Base-by-base conservation (phyloP, 1,284 basidiomycete genomes). In the Rhodotorula sp. region DNA sequence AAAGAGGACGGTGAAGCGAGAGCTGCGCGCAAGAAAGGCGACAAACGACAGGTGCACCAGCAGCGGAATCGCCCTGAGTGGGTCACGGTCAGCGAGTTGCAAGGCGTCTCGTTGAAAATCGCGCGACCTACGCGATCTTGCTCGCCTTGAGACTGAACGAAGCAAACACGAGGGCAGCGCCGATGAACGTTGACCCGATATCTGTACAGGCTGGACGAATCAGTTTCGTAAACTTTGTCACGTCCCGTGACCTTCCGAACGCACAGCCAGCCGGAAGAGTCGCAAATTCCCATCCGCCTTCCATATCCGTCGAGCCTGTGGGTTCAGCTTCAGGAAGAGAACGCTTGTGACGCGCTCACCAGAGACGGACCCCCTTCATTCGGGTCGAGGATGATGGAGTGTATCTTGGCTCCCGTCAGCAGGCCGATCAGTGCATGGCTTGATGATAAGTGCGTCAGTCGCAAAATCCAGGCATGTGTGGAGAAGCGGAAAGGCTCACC, bases 141-240 rank as follows among this genome's bases (percentile, higher is more conserved):
- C 48, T 48, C 0, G 73, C 73, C n/a, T 70, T 70, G 21, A 68
- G 64, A 49, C 72, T 68, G 60, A 75, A 75, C 10, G 57, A 52
- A 3, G 68, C 68, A 26, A 72, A 75, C 64, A 75, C 70, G 23
- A 75, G 63, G 1, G 54, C 60, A 1, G 63, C 26, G 12, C 71
- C 73, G 62, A 75, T 75, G 10, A 66, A 26, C 1, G 73, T 72
- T 15, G 66, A 68, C 23, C 73, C 73, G 31, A 72, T 68, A 46
- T 75, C 73, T 74, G 60, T 5, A 4, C n/a, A 26, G n/a, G n/a
- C 10, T 12, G 2, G 6, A 3, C 1, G 16, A 6, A 21, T 29
- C n/a, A 29, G 21, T 26, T 23, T 29, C 52, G 52, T 23, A 6
- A 23, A n/a, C n/a, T n/a, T n/a, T n/a, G n/a, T n/a, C n/a, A n/a